A percentile compares a stretch with the other conserved stretches of the same genome.
These are phyloP conservation scores for Zizania latifolia DNA, from an alignment of 176 grass and related monocot genomes.

Conservation along the genomic window DNA sequence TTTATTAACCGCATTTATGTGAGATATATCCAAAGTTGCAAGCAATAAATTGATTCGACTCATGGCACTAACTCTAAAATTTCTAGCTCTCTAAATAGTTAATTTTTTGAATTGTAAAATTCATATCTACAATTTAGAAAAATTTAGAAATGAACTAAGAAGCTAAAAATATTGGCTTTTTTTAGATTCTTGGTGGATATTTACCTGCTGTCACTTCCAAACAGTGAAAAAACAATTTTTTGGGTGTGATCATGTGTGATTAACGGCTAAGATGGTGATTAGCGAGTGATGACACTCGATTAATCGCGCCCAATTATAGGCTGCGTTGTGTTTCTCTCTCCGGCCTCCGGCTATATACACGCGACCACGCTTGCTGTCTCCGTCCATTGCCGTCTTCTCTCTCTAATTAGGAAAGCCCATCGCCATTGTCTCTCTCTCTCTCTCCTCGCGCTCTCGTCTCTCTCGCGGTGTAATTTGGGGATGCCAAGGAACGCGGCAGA, in stretches of 20 bases:
- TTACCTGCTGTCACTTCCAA: no score
- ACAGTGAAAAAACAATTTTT: no score
- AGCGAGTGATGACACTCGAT: neutral
- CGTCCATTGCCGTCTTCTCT: neutral
- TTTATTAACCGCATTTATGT: neutral
- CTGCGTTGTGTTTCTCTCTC: neutral
- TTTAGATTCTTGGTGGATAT: no score
- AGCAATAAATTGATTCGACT: neutral
- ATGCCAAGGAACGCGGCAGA: conserved; percentile 26
- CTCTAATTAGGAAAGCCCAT: neutral
- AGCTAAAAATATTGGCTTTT: no score
- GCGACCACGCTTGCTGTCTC: neutral
- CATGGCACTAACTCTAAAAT: no score
- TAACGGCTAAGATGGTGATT: neutral
- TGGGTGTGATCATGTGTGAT: neutral
- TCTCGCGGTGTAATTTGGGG: neutral
- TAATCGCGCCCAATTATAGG: conserved; percentile 26
- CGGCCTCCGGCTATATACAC: neutral
- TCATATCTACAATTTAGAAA: no score
- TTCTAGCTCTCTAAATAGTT: no score
- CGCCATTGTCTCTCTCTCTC: neutral
- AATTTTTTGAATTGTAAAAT: no score
- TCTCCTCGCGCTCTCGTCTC: neutral
- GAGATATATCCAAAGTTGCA: neutral
- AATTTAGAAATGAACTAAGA: no score